phyloP scores from a whole-genome alignment of 1,139 yeast species.

The Suhomyces bokatorum region DNA sequence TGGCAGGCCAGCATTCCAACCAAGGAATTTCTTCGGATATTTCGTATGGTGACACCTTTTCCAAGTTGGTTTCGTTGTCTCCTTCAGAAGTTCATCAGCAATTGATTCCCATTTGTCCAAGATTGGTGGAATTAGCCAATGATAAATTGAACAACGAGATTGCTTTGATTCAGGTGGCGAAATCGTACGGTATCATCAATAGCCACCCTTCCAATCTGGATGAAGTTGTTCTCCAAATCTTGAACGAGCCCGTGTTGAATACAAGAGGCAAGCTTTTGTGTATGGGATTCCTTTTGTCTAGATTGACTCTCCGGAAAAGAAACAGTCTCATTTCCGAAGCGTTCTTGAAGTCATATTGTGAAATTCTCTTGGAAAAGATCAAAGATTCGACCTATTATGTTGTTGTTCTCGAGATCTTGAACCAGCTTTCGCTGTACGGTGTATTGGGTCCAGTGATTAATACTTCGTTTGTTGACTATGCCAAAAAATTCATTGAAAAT shows the following conservation, averaged over 20 bases:
- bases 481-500: slow-evolving; percentile 28
- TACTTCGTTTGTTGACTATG: slow-evolving; percentile 15
- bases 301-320: slow-evolving; percentile 47
- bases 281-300: slow-evolving; percentile 51
- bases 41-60: slow-evolving; percentile 31
- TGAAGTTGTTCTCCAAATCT: slow-evolving; percentile 12
- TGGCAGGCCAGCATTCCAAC: slow-evolving; percentile 26
- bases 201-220: slow-evolving; percentile 39
- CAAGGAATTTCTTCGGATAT: slow-evolving; percentile 19
- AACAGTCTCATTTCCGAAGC: slow-evolving; percentile 20
- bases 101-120: slow-evolving; percentile 21
- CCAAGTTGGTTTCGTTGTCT: slow-evolving; percentile 38
- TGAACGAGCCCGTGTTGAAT: slow-evolving; percentile 14
- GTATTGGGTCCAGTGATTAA: slow-evolving; percentile 35
- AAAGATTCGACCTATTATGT: slow-evolving; percentile 24
- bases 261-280: slow-evolving; percentile 35
- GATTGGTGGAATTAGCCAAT: slow-evolving; percentile 26
- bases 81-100: slow-evolving; percentile 30
- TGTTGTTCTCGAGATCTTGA: slow-evolving; percentile 46
- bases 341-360: slow-evolving; percentile 18
- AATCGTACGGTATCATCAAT: slow-evolving; percentile 55
- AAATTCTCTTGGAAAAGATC: slow-evolving; percentile 19
- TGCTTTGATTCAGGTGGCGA: slow-evolving; percentile 42
- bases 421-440: slow-evolving; percentile 64
- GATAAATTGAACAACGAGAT: slow-evolving; percentile 32